phyloP scores from a whole-genome alignment of 768 basidiomycete species.

The Mycena alexandri region DNA sequence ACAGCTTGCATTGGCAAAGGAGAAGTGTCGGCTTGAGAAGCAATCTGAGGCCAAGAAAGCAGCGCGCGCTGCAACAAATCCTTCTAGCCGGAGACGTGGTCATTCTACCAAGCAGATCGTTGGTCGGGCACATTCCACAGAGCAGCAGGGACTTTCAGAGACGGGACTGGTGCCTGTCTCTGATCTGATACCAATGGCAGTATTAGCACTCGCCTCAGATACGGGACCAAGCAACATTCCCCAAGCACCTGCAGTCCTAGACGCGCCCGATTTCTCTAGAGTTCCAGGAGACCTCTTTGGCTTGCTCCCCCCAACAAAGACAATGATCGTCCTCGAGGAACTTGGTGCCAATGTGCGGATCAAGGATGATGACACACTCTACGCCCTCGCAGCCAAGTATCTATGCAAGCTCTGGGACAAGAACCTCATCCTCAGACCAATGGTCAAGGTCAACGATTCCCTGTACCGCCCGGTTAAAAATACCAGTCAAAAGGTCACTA shows the following conservation, averaged over 20 bases:
- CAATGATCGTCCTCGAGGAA: neutral
- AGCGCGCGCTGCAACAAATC: neutral
- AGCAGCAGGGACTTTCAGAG: no score
- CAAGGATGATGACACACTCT: neutral
- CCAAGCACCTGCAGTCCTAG: no score
- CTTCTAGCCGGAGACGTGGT: no score
- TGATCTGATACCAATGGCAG: no score
- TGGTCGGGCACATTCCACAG: no score
- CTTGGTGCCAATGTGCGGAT: neutral
- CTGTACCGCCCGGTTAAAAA: neutral
- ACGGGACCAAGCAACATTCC: no score
- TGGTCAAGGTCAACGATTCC: slow-evolving; percentile 5
- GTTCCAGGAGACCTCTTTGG: slow-evolving; percentile 3
- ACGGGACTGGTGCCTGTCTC: no score
- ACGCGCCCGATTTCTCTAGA: no score
- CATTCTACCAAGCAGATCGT: no score
- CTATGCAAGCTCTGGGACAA: slow-evolving; percentile 24
- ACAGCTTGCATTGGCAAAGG: neutral
- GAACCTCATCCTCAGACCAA: slow-evolving; percentile 15
- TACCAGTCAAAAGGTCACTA: no score
- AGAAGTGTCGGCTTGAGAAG: no score
- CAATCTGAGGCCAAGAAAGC: neutral
- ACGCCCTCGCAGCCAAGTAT: neutral
- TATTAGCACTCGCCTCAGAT: no score
- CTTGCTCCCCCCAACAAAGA: neutral